These are phyloP conservation scores for Mrakia hoshinonis DNA, from an alignment of 768 basidiomycete genomes.

Conservation along the genomic window DNA sequence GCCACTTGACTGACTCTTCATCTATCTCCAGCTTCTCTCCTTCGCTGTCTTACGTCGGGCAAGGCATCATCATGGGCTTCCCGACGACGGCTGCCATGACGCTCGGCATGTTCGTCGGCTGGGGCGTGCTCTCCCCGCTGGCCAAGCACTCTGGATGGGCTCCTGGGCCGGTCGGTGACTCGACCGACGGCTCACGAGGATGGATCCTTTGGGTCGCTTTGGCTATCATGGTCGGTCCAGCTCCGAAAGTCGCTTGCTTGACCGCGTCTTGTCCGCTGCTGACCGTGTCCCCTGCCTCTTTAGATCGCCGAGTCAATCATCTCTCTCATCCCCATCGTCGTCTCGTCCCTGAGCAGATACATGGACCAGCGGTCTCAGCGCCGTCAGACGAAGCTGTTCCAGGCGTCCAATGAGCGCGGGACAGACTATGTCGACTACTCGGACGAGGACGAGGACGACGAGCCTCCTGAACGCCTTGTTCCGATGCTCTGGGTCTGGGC, in stretches of 20 bases:
- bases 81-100: conserved; percentile 91
- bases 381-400: conserved; percentile 32
- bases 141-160: conserved; percentile 81
- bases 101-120: conserved; percentile 90
- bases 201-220: conserved; percentile 97
- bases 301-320: conserved; percentile 73
- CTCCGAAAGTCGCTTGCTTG: background rate
- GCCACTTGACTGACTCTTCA: background rate
- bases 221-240: conserved; percentile 61
- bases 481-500: conserved; percentile 65
- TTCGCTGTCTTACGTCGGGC: conserved; percentile 82
- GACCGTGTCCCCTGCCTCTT: background rate
- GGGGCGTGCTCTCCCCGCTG: conserved; percentile 85
- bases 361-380: conserved; percentile 29
- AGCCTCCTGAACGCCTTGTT: conserved; percentile 61
- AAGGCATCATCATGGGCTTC: conserved; percentile 95
- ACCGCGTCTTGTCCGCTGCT: background rate
- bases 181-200: conserved; percentile 70
- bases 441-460: conserved; percentile 49
- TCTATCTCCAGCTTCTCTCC: conserved; percentile 56
- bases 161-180: conserved; percentile 80
- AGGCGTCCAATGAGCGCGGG: conserved; percentile 29
- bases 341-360: conserved; percentile 42
- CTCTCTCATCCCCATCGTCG: conserved; percentile 66
- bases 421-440: conserved; percentile 38